These are phyloP conservation scores for Termitomyces sp. DNA, from an alignment of 768 basidiomycete species.

Conservation along the genomic window DNA sequence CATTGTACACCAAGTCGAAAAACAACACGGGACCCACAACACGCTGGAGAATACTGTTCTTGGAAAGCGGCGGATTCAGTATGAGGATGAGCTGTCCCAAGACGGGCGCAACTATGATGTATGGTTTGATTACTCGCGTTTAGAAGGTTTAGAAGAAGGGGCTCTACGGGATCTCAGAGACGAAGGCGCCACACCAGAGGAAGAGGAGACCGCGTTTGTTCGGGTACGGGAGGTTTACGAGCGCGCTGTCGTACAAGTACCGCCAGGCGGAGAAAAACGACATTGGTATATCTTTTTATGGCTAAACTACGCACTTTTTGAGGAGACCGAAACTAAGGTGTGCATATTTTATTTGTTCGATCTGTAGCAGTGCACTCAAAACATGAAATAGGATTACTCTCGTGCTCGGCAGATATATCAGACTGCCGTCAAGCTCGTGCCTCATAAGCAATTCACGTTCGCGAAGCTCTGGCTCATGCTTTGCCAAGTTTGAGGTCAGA, in stretches of 20 bases:
- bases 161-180: conserved; percentile 72
- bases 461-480: conserved; percentile 95
- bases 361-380: background rate
- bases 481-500: conserved; percentile 88
- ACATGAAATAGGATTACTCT: conserved; percentile 58
- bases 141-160: conserved; percentile 95
- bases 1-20: conserved; percentile 95
- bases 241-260: conserved; percentile 91
- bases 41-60: conserved; percentile 92
- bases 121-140: conserved; percentile 94
- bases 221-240: conserved; percentile 94
- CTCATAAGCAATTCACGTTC: conserved; percentile 96
- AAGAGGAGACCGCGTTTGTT: conserved; percentile 53
- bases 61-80: conserved; percentile 97
- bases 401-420: conserved; percentile 91
- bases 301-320: conserved; percentile 94
- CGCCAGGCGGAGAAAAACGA: conserved; percentile 89
- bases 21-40: conserved; percentile 88
- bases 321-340: conserved; percentile 94
- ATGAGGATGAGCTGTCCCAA: conserved; percentile 91
- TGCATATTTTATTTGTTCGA: conserved; percentile 9
- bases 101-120: conserved; percentile 95
- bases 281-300: conserved; percentile 95
- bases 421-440: conserved; percentile 82
- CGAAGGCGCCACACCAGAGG: conserved; percentile 69